Evolutionary conservation across 2,329 filamentous ascomycete species (phyloP), one percentile per base, ranked within the genome.

Genomic region (Colletotrichum somersetense): DNA sequence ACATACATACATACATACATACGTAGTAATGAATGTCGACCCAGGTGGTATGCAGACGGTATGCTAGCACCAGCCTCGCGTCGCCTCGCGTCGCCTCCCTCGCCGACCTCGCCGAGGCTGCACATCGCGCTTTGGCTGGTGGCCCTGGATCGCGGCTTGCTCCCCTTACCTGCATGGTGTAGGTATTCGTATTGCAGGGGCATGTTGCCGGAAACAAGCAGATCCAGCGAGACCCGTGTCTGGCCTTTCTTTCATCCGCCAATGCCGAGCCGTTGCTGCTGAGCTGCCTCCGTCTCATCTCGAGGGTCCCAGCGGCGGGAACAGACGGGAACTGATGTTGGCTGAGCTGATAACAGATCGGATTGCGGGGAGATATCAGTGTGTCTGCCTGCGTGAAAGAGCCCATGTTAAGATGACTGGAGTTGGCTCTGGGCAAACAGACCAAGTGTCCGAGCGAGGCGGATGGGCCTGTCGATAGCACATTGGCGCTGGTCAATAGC

Each of bases 341-440:
- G 65, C 53, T 62, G 35, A 58, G 64, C 56, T 63, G 61, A 40
- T 30, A 40, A 40, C 30, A 71, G 52, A 68, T 71, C 58, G 68
- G 68, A 71, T 63, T n/a, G 18, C 48, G 26, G 46, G 46, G 18
- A 6, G n/a, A n/a, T 16, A 52, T 16, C 23, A 53, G 2, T 16
- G 12, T 53, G 10, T 53, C 48, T 53, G 2, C 26, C 26, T 26
- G 61, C 18, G 30, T 10, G 18, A 50, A 1, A 11, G n/a, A 20
- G 46, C 8, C n/a, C 26, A 20, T 7, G 23, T 44, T 46, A 14
- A 44, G 18, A 35, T 18, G 61, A 48, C 5, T 20, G 30, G 26
- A 18, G n/a, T 30, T 61, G 44, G 38, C 46, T 66, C 58, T 48
- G 18, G 33, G 20, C n/a, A 16, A 12, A 50, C 40, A 57, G 30